A percentile compares a stretch with the other conserved stretches of the same genome.
phyloP scores from a whole-genome alignment of 768 basidiomycete genomes.

The Paxillus ammoniavirescens region DNA sequence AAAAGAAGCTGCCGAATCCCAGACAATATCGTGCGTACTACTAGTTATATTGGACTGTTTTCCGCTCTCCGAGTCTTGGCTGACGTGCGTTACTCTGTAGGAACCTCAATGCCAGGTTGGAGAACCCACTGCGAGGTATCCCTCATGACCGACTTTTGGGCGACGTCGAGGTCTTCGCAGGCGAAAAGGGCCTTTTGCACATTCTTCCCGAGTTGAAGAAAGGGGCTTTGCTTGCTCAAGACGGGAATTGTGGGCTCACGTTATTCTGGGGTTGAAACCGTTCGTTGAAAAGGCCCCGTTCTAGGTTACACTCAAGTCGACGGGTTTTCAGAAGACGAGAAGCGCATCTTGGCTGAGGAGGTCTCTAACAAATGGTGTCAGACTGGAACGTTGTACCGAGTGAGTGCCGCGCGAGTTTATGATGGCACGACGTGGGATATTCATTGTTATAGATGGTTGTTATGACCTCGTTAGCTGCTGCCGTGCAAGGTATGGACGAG shows the following conservation, averaged over 20 bases:
- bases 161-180: conserved; percentile 56
- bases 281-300: conserved; percentile 22
- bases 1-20: background rate
- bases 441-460: conserved; percentile 43
- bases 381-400: conserved; percentile 40
- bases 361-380: conserved; percentile 42
- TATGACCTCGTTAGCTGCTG: conserved; percentile 68
- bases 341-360: conserved; percentile 38
- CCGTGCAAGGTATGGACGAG: conserved; percentile 54
- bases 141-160: conserved; percentile 52
- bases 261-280: conserved; percentile 26
- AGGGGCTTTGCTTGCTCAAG: conserved; percentile 70
- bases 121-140: conserved; percentile 57
- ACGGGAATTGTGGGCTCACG: conserved; percentile 41
- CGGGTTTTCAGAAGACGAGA: conserved; percentile 40
- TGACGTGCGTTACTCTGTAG: conserved; percentile 9
- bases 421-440: conserved; percentile 21
- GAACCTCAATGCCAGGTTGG: conserved; percentile 40
- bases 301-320: conserved; percentile 36
- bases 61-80: background rate
- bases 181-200: conserved; percentile 32
- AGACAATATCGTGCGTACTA: background rate
- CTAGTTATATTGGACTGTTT: background rate
- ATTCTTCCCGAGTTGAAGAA: conserved; percentile 48
- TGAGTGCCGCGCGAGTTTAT: background rate